Percentiles rank a stretch among this genome's conserved stretches.
phyloP scores from a whole-genome alignment of 1,284 basidiomycete genomes.

The Peniophora sp. region DNA sequence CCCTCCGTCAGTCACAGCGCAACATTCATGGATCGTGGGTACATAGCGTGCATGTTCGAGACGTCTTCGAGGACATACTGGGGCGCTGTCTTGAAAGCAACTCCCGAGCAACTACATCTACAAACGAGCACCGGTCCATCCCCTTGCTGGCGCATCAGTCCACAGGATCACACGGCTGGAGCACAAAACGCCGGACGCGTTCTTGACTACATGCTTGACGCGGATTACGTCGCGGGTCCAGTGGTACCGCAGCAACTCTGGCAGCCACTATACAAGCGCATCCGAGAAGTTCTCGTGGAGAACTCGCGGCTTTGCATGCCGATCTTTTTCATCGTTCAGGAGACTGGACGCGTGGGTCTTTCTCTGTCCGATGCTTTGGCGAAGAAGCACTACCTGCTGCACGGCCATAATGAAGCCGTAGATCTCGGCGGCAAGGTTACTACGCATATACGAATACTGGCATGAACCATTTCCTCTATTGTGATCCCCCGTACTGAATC shows the following conservation, averaged over 20 bases:
- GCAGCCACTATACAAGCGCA: constrained; percentile 1
- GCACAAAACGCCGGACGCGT: neutral
- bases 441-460: constrained; percentile 3
- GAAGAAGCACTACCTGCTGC: constrained; percentile 1
- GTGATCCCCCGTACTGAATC: neutral
- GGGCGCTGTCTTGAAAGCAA: neutral
- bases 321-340: constrained; percentile 2
- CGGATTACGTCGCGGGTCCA: neutral
- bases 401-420: neutral
- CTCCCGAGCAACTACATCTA: neutral
- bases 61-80: neutral
- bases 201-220: neutral
- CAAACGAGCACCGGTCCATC: neutral
- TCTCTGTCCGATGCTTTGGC: constrained; percentile 1
- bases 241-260: constrained; percentile 5
- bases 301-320: constrained; percentile 2
- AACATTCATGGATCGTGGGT: neutral
- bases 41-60: neutral
- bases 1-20: neutral
- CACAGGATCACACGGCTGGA: neutral
- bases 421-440: constrained; percentile 5
- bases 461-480: neutral
- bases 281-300: constrained; percentile 1
- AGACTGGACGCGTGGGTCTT: constrained; percentile 1
- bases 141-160: neutral